Evolutionary conservation across 2,329 filamentous ascomycete species (phyloP), one percentile per base, ranked within the genome.

Genomic region (Stagonosporopsis rhizophila): DNA sequence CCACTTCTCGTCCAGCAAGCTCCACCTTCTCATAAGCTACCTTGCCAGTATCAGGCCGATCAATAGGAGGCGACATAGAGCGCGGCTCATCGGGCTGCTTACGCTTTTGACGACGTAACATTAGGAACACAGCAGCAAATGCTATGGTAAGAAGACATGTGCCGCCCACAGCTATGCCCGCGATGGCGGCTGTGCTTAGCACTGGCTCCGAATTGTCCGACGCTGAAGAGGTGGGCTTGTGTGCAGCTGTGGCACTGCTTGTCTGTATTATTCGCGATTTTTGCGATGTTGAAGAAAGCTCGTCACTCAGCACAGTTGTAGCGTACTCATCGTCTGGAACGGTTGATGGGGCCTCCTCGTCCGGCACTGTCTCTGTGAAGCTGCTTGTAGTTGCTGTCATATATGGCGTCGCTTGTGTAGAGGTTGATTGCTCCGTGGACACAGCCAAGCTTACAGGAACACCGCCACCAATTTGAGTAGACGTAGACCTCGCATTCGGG

Each of bases 101-200:
- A 6, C 30, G 41, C 19, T 52, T 54, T 27, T n/a, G 23, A 38
- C 49, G 58, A 14, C 59, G 60, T 11, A 56, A 58, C 8, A 62
- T 28, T 22, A 67, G 34, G 46, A 62, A 38, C n/a, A 66, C 44
- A 1, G 42, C 34, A 12, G 34, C 52, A 28, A 60, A 49, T 22
- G 61, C 28, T 14, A 59, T 30, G 15, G 64, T 40, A 2, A 66
- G 34, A 9, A 62, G 40, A 0, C 42, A 40, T 4, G 53, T 46
- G 37, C 64, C 52, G 39, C 62, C 66, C 2, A 62, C 54, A 23
- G 62, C 61, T 53, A 56, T 56, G 1, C 63, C 68, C 3, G 59
- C 59, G 4, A 70, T 65, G 2, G 58, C 56, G 8, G 61, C 39
- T 3, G 58, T 57, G 12, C 55, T 51, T 9, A 61, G 20, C 11